Evolutionary conservation across 495 filamentous ascomycete species (phyloP), one percentile per base, ranked within the genome.

Genomic region (Chaetomidium leptoderma): DNA sequence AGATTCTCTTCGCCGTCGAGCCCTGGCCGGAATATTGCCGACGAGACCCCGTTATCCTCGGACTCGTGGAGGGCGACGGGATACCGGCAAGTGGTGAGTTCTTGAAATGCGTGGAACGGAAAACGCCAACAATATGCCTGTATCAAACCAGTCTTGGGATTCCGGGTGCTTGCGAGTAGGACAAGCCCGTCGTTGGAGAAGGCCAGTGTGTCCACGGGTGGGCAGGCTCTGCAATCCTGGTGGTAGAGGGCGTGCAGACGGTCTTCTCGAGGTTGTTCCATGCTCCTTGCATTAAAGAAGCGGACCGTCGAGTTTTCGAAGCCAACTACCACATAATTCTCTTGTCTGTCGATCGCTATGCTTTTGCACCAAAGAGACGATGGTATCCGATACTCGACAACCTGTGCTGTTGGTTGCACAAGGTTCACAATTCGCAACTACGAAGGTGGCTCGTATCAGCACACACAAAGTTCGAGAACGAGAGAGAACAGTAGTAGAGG

Each of bases 401-500:
- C 57, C 6, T 61, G 49, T 2, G 55, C 48, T 0, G 56, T 53
- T 7, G 62, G 46, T 39, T 71, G 64, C 14, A 65, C 32, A 2
- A 74, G 60, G 48, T 72, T 69, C 9, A 71, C 58, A 32, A 74
- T 65, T 30, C 68, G 68, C n/a, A 74, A 56, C 71, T 73, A 26
- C 3, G 4, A 6, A 33, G 5, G 8, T 3, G 14, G 39, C 4
- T 19, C 30, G 21, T 4, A 33, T 56, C 26, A 55, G 44, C 30
- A 36, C 26, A 35, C n/a, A 29, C 43, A 26, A 39, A 39, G 21
- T 26, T 27, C 4, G 37, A 14, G 26, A 16, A 53, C 8, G 24
- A 17, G 6, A 14, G 11, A 14, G 43, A 27, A 26, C 10, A 36
- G n/a, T n/a, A n/a, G n/a, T n/a, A 19, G 11, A 23, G 50, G 11